Evolutionary conservation across 192 early-diverging fungal genomes (phyloP).

Genomic region (Dispira simplex): DNA sequence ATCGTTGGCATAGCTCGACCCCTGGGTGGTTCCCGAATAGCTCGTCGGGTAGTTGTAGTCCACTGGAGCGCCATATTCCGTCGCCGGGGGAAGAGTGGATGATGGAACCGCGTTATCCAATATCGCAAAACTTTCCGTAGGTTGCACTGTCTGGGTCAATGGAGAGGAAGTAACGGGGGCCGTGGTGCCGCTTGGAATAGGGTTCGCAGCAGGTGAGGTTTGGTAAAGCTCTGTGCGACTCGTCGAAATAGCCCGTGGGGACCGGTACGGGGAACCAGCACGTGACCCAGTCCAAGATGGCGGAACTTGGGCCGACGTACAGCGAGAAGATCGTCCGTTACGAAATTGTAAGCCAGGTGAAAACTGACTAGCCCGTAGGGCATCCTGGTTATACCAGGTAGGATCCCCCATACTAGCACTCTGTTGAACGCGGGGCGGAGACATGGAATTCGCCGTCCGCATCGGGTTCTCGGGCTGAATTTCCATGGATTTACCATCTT

Average conservation of each 20-base stretch:
- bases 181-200: too few species aligned
- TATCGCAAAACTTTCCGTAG: too few species aligned
- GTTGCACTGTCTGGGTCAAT: too few species aligned
- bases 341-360: constrained; percentile 11
- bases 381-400: background rate
- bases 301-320: constrained; percentile 4
- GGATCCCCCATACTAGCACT: constrained; percentile 17
- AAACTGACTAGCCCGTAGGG: constrained; percentile 5
- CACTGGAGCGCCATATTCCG: too few species aligned
- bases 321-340: background rate
- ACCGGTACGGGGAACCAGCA: constrained; percentile 10
- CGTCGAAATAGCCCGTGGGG: background rate
- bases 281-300: constrained; percentile 11
- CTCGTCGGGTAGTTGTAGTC: too few species aligned
- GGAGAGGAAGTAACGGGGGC: too few species aligned
- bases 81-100: too few species aligned
- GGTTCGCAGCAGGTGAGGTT: too few species aligned
- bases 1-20: too few species aligned
- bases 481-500: background rate
- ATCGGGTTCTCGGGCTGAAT: background rate
- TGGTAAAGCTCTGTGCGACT: too few species aligned
- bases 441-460: background rate
- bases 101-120: too few species aligned
- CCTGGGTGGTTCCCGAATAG: too few species aligned
- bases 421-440: constrained; percentile 14